These are phyloP conservation scores for Ogataea ramenticola DNA, from an alignment of 805 yeast species.

Conservation along the genomic window DNA sequence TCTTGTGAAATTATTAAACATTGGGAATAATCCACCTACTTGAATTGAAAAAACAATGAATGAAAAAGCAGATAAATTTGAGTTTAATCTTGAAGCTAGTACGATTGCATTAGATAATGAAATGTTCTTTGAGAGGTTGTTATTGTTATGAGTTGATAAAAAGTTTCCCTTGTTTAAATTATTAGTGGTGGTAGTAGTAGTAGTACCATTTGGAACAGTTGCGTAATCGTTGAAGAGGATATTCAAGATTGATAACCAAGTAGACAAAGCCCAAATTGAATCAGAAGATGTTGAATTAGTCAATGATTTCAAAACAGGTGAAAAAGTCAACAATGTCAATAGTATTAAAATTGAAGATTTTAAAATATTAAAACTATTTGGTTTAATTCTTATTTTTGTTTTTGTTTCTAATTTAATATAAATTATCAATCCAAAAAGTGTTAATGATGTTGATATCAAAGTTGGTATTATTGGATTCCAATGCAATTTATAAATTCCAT, in stretches of 20 bases:
- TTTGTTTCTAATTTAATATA: constrained; percentile 7
- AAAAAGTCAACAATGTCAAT: constrained; percentile 64
- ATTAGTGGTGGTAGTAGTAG: not conserved
- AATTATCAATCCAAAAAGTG: constrained; percentile 29
- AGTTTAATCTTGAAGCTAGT: constrained; percentile 74
- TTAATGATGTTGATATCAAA: constrained; percentile 23
- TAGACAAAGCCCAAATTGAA: constrained; percentile 88
- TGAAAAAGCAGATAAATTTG: constrained; percentile 74
- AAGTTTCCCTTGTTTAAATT: not conserved
- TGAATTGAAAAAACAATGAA: constrained; percentile 72
- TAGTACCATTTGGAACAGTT: constrained; percentile 29
- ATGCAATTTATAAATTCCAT: constrained; percentile 42
- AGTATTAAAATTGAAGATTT: constrained; percentile 67
- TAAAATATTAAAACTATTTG: constrained; percentile 27
- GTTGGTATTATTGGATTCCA: constrained; percentile 47
- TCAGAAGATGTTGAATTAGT: constrained; percentile 88
- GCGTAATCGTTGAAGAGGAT: constrained; percentile 64
- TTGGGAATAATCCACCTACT: constrained; percentile 65
- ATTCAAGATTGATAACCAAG: constrained; percentile 69
- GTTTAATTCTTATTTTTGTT: constrained; percentile 8
- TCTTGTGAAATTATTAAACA: constrained; percentile 56
- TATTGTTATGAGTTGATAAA: constrained; percentile 7
- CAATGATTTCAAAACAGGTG: constrained; percentile 85
- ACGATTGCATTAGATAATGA: constrained; percentile 83
- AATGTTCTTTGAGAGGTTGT: constrained; percentile 74